Percentiles rank a stretch among this genome's conserved stretches.
Evolutionary conservation across 2,329 filamentous ascomycete species (phyloP).

Genomic region (Colletotrichum higginsianum): DNA sequence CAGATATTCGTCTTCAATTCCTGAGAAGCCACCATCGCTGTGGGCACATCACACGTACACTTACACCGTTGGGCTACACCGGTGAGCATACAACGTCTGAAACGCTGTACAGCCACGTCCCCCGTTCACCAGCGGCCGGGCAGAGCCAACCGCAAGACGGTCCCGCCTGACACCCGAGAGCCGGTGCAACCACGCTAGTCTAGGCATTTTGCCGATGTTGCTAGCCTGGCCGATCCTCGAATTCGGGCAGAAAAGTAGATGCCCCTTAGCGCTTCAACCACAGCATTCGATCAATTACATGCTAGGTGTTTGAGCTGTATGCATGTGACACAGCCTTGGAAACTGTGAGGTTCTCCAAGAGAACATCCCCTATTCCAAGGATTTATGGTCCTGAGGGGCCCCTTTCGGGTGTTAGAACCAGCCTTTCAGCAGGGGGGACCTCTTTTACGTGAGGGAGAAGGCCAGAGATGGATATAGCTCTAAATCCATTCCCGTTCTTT

Average conservation of each 20-base stretch:
- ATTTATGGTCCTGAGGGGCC: too few relatives aligned
- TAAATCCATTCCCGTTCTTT: too few relatives aligned
- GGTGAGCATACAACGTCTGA: conserved; percentile 24
- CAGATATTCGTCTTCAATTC: neutral
- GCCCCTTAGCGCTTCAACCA: neutral
- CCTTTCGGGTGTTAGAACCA: too few relatives aligned
- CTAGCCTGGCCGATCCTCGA: neutral
- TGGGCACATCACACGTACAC: neutral
- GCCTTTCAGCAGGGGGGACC: too few relatives aligned
- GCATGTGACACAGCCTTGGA: neutral
- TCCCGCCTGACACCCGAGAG: conserved; percentile 2
- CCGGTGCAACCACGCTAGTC: conserved; percentile 4
- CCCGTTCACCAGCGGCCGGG: neutral
- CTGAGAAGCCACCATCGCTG: neutral
- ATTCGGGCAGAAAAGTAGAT: too few relatives aligned
- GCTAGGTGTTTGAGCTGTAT: neutral
- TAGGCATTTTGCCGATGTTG: conserved; percentile 19
- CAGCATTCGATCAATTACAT: neutral
- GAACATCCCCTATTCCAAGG: too few relatives aligned
- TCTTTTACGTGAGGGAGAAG: too few relatives aligned
- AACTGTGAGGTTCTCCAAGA: too few relatives aligned
- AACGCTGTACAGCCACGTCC: conserved; percentile 24
- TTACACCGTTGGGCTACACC: neutral
- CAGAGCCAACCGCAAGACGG: conserved; percentile 6
- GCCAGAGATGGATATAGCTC: too few relatives aligned